Percentiles rank a stretch among this genome's conserved stretches.
Evolutionary conservation across 2,329 filamentous ascomycete species (phyloP).

Genomic region (Fusarium subtropicale): DNA sequence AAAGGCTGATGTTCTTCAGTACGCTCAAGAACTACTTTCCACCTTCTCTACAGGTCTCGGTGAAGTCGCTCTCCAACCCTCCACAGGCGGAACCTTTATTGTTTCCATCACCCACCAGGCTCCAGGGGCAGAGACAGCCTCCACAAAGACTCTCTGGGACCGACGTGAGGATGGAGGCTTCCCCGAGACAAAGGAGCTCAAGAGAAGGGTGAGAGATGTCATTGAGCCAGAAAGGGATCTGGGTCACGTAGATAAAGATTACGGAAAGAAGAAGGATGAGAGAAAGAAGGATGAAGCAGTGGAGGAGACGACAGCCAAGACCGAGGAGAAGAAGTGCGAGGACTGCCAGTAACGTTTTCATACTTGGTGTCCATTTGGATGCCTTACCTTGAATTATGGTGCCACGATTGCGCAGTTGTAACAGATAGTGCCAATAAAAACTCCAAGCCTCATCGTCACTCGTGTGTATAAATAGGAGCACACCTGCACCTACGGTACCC

Average conservation of each 20-base stretch:
- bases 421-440: neutral
- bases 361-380: neutral
- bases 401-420: neutral
- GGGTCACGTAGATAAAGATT: constrained; percentile 79
- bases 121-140: constrained; percentile 42
- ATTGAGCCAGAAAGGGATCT: constrained; percentile 82
- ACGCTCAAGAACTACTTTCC: constrained; percentile 92
- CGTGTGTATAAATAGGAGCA: neutral
- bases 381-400: neutral
- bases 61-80: constrained; percentile 87
- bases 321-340: constrained; percentile 41
- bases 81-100: constrained; percentile 85
- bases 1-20: constrained; percentile 62
- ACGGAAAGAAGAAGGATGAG: constrained; percentile 38
- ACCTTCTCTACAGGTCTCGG: constrained; percentile 88
- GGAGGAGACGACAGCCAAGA: constrained; percentile 6
- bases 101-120: constrained; percentile 69
- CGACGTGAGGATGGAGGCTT: constrained; percentile 88
- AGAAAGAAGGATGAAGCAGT: constrained; percentile 16
- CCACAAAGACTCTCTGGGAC: constrained; percentile 80
- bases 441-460: neutral
- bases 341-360: constrained; percentile 43
- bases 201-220: constrained; percentile 83
- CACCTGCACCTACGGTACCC: neutral
- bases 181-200: constrained; percentile 92